phyloP scores from a whole-genome alignment of 768 basidiomycete species.

The Mycena crocata region DNA sequence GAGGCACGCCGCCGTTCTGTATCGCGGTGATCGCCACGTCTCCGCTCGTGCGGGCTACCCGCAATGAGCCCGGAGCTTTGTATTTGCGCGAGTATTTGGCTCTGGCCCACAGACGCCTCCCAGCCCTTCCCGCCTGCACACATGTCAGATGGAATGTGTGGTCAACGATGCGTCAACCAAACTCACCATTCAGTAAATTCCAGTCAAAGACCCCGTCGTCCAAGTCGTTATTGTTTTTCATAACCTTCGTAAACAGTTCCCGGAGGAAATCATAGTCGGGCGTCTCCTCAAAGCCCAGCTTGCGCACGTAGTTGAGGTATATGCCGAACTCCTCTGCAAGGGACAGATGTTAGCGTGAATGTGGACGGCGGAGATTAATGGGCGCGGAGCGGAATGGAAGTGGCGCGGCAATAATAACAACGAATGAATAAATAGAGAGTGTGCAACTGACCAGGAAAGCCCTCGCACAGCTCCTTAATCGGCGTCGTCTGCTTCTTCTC shows the following conservation, averaged over 20 bases:
- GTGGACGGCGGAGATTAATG: conserved; percentile 13
- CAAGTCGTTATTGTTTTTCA: conserved; percentile 90
- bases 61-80: conserved; percentile 63
- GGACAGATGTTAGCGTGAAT: background rate
- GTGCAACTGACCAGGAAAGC: conserved; percentile 81
- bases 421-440: conserved; percentile 12
- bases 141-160: background rate
- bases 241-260: conserved; percentile 92
- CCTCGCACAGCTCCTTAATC: conserved; percentile 96
- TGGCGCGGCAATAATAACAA: background rate
- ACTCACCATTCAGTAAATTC: conserved; percentile 88
- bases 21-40: conserved; percentile 67
- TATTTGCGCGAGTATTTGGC: conserved; percentile 72
- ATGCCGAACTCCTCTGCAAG: conserved; percentile 97
- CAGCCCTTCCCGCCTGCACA: conserved; percentile 88
- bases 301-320: conserved; percentile 98
- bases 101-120: conserved; percentile 82
- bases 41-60: conserved; percentile 62
- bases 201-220: conserved; percentile 98
- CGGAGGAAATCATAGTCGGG: conserved; percentile 99
- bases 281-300: conserved; percentile 98
- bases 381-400: conserved; percentile 22
- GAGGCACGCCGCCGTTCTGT: conserved; percentile 74
- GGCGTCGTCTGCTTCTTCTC: conserved; percentile 99
- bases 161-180: conserved; percentile 3